Base-by-base conservation (phyloP, 2,329 filamentous ascomycete genomes). In the Thyridium curvatum region DNA sequence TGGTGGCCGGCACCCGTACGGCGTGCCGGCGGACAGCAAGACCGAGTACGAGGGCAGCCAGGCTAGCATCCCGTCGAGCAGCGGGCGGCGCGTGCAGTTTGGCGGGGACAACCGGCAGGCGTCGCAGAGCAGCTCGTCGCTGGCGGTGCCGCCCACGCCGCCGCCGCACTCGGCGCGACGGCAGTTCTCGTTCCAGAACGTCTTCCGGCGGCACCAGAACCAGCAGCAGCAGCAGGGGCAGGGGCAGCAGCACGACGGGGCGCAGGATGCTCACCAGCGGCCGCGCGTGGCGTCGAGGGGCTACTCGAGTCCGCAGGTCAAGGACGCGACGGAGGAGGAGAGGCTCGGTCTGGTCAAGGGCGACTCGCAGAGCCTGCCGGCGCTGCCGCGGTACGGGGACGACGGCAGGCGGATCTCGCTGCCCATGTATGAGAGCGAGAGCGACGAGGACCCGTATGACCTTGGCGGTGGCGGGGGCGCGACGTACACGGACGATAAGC, bases 171-270 rank as follows among this genome's bases (percentile, higher is more conserved):
- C 68, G 21, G 77, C 84, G 10, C 76, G 69, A 47, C 76, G 91
- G 43, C 87, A 95, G 55, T 98, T 97, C 64, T 94, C 86, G 14
- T 97, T 97, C 69, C 84, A 90, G 47, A 88, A 85, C 48, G 79
- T 95, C 38, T 93, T 96, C 60, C 67, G 68, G 43, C 74, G 81
- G 36, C 64, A 71, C 48, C 69, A 68, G n/a, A n/a, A n/a, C n/a
- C n/a, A n/a, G n/a, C n/a, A n/a, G n/a, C n/a, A n/a, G n/a, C n/a
- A n/a, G 47, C 46, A 52, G 35, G 49, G 60, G 38, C 48, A 48
- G 35, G 43, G 54, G 44, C 55, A 58, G 41, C 49, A 34, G 2
- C 21, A 26, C 10, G 43, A 38, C 14, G 51, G 52, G 14, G 45
- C 45, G 28, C 37, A 47, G 4, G 44, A 48, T 7, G 41, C 37